These are phyloP conservation scores for Tuber calosporum DNA, from an alignment of 495 filamentous ascomycete species.

Conservation along the genomic window DNA sequence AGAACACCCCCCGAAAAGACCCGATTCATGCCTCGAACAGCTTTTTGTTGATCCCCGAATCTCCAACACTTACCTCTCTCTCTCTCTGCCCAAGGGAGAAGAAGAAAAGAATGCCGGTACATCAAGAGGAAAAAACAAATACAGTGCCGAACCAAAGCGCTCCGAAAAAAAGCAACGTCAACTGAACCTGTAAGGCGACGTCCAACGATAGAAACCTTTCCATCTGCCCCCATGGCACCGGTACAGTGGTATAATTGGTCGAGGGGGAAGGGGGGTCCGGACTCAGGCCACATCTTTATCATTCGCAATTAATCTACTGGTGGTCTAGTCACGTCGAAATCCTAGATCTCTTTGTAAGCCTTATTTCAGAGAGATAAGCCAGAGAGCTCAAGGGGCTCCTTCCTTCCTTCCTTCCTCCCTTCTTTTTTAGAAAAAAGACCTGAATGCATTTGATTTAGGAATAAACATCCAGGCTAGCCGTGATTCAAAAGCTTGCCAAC, in stretches of 20 bases:
- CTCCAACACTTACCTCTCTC: background rate
- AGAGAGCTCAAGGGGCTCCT: background rate
- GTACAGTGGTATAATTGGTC: background rate
- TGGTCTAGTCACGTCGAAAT: background rate
- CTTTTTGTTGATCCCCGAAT: background rate
- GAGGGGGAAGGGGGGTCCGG: background rate
- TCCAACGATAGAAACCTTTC: background rate
- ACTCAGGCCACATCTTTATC: background rate
- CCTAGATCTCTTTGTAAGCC: background rate
- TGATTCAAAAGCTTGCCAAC: slow-evolving; percentile 1
- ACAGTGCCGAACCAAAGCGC: background rate
- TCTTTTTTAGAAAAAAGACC: background rate
- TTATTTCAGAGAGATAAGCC: background rate
- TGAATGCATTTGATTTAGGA: background rate
- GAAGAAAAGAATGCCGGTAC: background rate
- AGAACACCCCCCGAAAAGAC: background rate
- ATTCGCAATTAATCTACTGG: background rate
- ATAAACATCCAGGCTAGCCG: background rate
- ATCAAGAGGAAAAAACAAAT: background rate
- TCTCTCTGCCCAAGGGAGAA: background rate
- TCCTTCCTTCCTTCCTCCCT: background rate
- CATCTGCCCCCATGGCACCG: background rate
- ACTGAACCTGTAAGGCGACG: background rate
- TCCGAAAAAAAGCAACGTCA: background rate
- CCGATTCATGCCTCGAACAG: background rate